A percentile compares a stretch with the other conserved stretches of the same genome.
phyloP scores from a whole-genome alignment of 805 yeast genomes.

The Wickerhamomyces rabaulensis region DNA sequence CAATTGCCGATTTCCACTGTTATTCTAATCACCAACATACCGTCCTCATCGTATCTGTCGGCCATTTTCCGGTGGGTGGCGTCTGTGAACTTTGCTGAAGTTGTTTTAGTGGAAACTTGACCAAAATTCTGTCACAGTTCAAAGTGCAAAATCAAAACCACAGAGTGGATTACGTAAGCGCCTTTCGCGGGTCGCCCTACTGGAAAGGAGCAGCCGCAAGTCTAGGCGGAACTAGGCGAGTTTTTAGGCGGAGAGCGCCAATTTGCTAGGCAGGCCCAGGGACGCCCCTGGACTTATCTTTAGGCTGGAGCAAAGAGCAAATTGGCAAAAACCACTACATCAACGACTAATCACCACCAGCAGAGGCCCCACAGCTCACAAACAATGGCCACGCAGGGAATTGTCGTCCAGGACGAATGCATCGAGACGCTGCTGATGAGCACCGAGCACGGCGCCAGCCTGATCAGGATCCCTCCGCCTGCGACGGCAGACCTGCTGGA shows the following conservation, averaged over 20 bases:
- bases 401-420: neutral
- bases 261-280: no score
- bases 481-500: conserved; percentile 3
- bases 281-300: no score
- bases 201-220: no score
- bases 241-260: no score
- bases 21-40: conserved; percentile 8
- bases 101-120: no score
- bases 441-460: neutral
- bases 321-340: neutral
- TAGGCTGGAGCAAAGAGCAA: neutral
- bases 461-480: conserved; percentile 12
- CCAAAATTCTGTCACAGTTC: no score
- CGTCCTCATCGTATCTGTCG: conserved; percentile 22
- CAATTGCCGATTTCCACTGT: neutral
- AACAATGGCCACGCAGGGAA: neutral
- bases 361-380: no score
- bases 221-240: no score
- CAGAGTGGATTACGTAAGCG: neutral
- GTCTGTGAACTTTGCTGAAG: no score
- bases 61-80: neutral
- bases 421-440: neutral
- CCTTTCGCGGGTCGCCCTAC: no score
- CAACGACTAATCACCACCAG: no score
- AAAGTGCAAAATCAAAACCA: no score